Conservation (phyloP, 495 filamentous ascomycete species). For the Pyronema domesticum region DNA sequence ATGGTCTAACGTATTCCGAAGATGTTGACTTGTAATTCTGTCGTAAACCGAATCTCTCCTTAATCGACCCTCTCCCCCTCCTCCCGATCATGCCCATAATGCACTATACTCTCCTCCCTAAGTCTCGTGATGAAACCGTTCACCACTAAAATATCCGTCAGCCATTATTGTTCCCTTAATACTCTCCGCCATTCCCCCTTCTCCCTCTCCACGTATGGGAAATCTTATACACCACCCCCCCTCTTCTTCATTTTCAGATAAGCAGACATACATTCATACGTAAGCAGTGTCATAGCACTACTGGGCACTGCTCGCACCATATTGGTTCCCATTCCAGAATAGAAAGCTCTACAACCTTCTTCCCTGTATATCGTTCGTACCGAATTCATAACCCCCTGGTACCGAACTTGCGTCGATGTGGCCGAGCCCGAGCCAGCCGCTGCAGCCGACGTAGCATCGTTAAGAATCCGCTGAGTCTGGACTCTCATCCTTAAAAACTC, state of each 20-base stretch:
- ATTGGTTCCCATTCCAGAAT: constrained; percentile 94
- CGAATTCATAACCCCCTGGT: constrained; percentile 65
- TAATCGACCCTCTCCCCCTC: no score
- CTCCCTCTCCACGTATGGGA: no score
- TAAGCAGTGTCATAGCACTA: constrained; percentile 92
- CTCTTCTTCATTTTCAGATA: not conserved
- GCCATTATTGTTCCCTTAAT: no score
- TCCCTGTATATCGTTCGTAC: constrained; percentile 68
- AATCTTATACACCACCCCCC: not conserved
- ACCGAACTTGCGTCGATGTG: constrained; percentile 36
- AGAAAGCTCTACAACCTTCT: constrained; percentile 93
- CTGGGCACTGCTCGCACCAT: constrained; percentile 89
- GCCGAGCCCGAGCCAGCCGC: constrained; percentile 12
- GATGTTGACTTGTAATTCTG: no score
- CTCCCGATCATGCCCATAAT: not conserved
- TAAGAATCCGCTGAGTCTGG: constrained; percentile 51
- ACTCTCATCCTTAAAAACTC: constrained; percentile 82
- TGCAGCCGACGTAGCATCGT: constrained; percentile 30
- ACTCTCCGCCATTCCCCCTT: no score
- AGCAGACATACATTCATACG: constrained; percentile 58
- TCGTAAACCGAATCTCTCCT: no score
- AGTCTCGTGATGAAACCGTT: not conserved
- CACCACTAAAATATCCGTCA: no score
- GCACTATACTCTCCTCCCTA: not conserved
- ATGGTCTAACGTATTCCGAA: no score